Evolutionary conservation across 73 alveolate genomes (phyloP).

Genomic region (Tetrahymena malaccensis): DNA sequence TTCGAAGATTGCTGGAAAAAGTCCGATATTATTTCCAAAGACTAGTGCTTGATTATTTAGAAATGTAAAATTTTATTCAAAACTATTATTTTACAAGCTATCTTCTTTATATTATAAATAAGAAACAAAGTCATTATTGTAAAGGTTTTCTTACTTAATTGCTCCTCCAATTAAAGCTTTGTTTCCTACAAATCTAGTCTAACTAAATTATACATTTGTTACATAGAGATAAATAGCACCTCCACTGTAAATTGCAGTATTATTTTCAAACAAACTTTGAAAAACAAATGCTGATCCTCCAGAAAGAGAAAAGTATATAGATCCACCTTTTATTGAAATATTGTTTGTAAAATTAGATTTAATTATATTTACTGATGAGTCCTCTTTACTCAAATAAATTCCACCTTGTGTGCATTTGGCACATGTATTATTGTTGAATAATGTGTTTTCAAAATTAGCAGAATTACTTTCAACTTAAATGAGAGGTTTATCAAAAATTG

Average conservation of each 20-base stretch:
- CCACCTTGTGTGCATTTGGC: background rate
- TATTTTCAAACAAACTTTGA: background rate
- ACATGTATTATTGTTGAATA: background rate
- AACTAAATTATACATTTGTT: background rate
- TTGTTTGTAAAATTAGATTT: background rate
- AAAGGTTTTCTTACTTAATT: background rate
- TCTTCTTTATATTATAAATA: background rate
- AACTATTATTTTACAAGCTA: background rate
- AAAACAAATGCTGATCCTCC: background rate
- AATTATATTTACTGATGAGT: background rate
- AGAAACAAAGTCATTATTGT: background rate
- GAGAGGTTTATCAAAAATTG: background rate
- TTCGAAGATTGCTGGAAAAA: background rate
- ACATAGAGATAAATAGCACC: background rate
- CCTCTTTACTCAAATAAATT: background rate
- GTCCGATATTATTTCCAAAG: background rate
- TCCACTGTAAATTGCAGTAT: background rate
- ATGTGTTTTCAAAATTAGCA: background rate
- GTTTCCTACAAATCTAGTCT: background rate
- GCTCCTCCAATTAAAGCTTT: background rate
- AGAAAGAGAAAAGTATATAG: background rate
- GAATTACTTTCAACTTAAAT: background rate
- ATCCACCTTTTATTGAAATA: background rate
- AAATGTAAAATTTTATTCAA: background rate
- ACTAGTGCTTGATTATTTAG: background rate